Conservation (phyloP, 306 rosid genomes). For the Rubus parviflorus region DNA sequence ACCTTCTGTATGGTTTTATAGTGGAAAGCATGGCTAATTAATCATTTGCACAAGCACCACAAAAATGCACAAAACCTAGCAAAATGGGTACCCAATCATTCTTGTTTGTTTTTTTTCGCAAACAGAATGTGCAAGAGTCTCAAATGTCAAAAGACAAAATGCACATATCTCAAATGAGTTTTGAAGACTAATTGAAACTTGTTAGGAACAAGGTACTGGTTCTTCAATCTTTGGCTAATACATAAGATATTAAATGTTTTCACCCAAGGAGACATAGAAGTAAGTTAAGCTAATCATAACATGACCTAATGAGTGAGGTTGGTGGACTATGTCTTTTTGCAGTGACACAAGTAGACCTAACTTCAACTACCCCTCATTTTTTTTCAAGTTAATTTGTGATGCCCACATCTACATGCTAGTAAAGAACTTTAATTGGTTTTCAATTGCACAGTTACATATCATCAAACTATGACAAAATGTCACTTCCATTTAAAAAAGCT, state of each 20-base stretch:
- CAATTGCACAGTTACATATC: background rate
- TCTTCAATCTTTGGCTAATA: background rate
- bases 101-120: background rate
- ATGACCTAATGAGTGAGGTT: constrained; percentile 27
- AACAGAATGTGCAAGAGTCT: constrained; percentile 2
- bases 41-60: background rate
- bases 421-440: background rate
- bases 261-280: constrained; percentile 23
- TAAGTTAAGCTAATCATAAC: constrained; percentile 27
- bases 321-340: constrained; percentile 25
- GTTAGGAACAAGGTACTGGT: background rate
- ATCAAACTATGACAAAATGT: background rate
- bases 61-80: background rate
- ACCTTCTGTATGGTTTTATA: background rate
- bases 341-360: constrained; percentile 38
- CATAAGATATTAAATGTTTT: constrained; percentile 8
- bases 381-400: background rate
- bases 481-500: constrained; percentile 1
- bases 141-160: background rate
- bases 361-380: constrained; percentile 29
- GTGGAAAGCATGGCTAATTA: background rate
- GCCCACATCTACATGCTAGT: background rate
- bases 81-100: background rate
- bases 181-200: background rate
- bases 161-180: background rate